Evolutionary conservation across 1,284 basidiomycete genomes (phyloP), one percentile per base, ranked within the genome.

Genomic region (Pseudozyma tsukubaensis): DNA sequence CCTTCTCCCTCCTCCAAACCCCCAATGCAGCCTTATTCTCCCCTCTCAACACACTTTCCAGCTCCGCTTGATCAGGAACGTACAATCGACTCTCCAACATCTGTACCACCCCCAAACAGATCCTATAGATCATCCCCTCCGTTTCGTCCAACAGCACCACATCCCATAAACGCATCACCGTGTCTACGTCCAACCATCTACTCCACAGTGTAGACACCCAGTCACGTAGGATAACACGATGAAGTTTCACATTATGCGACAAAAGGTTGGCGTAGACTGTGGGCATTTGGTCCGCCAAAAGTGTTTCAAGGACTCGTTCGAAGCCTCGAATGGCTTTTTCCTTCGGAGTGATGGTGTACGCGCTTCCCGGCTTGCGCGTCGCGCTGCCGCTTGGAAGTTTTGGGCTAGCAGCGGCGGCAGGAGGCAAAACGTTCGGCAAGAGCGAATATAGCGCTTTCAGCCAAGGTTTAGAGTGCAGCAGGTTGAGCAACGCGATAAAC

Each of bases 221-320:
- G 6, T 61, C 59, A 5, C 76, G 71, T 7, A 80, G 54, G 13
- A 77, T 78, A 10, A 68, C 59, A 34, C 55, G 52, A 35, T 55
- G 51, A 3, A 80, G 69, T 10, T 62, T 60, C 16, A 82, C 72
- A 19, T 67, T 72, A 29, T 49, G 51, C 61, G 74, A 70, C 45
- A 82, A 65, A 37, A 83, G 59, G 43, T 83, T 83, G n/a, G 81
- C 81, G 51, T 81, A 83, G 77, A 95, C 93, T 90, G 87, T 96
- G 0, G 96, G 96, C 91, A 97, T 95, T 45, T 91, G 90, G 83
- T 97, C 94, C 24, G 94, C 93, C 29, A 96, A 87, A 12, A 96
- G 86, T 0, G 94, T 95, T 79, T 96, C 94, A 78, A 96, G 95
- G 79, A 96, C 94, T 75, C 94, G 94, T 51, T 71, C 45, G 42